phyloP scores from a whole-genome alignment of 768 basidiomycete genomes.

The Auriscalpium vulgare region DNA sequence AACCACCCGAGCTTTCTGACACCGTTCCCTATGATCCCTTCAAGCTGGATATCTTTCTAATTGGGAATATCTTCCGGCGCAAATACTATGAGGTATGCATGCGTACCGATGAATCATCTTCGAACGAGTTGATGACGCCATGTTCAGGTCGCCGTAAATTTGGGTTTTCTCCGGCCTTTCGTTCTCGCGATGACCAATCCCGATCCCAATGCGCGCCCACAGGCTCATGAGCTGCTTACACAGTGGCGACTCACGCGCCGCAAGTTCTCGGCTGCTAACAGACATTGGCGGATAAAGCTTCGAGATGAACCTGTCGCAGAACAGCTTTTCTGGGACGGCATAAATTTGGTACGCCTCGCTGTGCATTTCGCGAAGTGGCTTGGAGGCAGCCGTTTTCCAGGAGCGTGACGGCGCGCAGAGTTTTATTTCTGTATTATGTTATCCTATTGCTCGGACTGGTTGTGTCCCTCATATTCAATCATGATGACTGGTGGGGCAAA shows the following conservation, averaged over 20 bases:
- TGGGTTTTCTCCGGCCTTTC: background rate
- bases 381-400: background rate
- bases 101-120: background rate
- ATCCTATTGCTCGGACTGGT: no score
- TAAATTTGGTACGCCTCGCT: background rate
- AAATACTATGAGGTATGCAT: background rate
- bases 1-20: constrained; percentile 1
- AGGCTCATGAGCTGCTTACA: background rate
- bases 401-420: background rate
- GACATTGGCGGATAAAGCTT: background rate
- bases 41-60: constrained; percentile 1
- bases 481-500: no score
- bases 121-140: background rate
- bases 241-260: background rate
- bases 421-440: background rate
- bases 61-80: constrained; percentile 1
- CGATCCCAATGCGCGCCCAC: background rate
- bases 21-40: constrained; percentile 3
- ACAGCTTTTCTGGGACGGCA: background rate
- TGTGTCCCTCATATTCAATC: no score
- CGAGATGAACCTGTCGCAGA: background rate
- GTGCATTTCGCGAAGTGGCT: background rate
- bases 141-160: background rate
- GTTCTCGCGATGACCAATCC: background rate
- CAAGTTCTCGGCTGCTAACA: background rate